A percentile compares a stretch with the other conserved stretches of the same genome.
phyloP scores from a whole-genome alignment of 108 stramenopile genomes.

The Bacterosira constricta region DNA sequence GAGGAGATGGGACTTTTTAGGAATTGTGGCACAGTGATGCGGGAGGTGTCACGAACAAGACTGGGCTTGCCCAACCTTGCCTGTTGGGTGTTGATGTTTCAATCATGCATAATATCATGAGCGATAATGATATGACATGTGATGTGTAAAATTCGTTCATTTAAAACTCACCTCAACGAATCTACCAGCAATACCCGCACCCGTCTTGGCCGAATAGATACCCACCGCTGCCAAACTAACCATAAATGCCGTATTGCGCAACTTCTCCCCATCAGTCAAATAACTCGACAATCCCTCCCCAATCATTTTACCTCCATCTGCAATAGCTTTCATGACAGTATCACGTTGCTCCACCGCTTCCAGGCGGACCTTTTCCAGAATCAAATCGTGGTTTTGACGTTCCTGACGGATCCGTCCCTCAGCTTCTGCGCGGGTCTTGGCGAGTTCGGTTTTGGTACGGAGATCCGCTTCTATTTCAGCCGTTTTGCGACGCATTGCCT shows the following conservation, averaged over 20 bases:
- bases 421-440: slow-evolving; percentile 91
- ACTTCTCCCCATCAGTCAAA: slow-evolving; percentile 88
- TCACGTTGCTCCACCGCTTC: slow-evolving; percentile 91
- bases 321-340: slow-evolving; percentile 92
- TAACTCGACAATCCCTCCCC: slow-evolving; percentile 87
- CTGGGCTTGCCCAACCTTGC: slow-evolving; percentile 94
- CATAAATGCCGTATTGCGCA: slow-evolving; percentile 92
- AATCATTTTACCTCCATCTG: slow-evolving; percentile 87
- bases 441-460: slow-evolving; percentile 87
- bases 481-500: slow-evolving; percentile 96
- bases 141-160: neutral
- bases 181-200: slow-evolving; percentile 90
- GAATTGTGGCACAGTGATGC: slow-evolving; percentile 70
- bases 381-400: slow-evolving; percentile 96
- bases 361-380: slow-evolving; percentile 82
- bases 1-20: slow-evolving; percentile 59
- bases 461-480: slow-evolving; percentile 96
- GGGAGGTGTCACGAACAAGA: slow-evolving; percentile 96
- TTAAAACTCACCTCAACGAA: slow-evolving; percentile 80
- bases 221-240: slow-evolving; percentile 93
- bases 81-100: slow-evolving; percentile 12
- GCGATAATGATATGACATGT: too few species aligned
- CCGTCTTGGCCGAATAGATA: slow-evolving; percentile 89
- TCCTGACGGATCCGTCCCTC: slow-evolving; percentile 96
- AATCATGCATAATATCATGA: neutral